phyloP scores from a whole-genome alignment of 108 stramenopile species.

The Skeletonema potamos region DNA sequence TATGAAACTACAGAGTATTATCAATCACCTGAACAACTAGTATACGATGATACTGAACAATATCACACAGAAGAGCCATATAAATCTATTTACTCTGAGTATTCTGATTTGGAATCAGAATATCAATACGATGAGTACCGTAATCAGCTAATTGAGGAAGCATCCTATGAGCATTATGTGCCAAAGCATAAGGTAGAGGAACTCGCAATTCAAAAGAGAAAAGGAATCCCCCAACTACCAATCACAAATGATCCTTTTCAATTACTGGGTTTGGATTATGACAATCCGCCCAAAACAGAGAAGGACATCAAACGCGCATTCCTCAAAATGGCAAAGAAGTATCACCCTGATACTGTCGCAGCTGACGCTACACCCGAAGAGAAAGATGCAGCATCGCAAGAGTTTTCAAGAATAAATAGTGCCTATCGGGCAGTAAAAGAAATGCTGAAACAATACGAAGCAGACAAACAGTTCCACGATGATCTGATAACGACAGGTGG shows the following conservation, averaged over 20 bases:
- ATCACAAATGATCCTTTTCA: constrained; percentile 46
- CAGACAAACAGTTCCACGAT: constrained; percentile 15
- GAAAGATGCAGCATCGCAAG: constrained; percentile 57
- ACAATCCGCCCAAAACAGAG: constrained; percentile 50
- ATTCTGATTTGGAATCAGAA: not conserved
- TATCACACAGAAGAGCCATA: not conserved
- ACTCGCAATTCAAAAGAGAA: constrained; percentile 9
- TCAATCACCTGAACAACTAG: not conserved
- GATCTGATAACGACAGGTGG: constrained; percentile 26
- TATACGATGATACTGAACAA: not conserved
- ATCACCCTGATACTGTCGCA: constrained; percentile 73
- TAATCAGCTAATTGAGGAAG: not conserved
- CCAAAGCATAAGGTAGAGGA: not conserved
- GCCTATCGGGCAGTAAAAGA: constrained; percentile 70
- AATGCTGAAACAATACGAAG: not conserved
- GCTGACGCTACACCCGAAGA: constrained; percentile 54
- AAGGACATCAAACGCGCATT: constrained; percentile 74
- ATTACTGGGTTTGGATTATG: constrained; percentile 31
- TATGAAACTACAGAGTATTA: not conserved
- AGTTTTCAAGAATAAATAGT: constrained; percentile 73
- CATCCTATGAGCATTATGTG: not conserved
- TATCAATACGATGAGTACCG: not conserved
- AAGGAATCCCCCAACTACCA: constrained; percentile 19
- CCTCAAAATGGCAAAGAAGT: constrained; percentile 66
- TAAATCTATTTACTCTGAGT: not conserved